Percentiles rank a stretch among this genome's conserved stretches.
Conservation (phyloP, 306 rosid species). For the Mucuna pruriens region DNA sequence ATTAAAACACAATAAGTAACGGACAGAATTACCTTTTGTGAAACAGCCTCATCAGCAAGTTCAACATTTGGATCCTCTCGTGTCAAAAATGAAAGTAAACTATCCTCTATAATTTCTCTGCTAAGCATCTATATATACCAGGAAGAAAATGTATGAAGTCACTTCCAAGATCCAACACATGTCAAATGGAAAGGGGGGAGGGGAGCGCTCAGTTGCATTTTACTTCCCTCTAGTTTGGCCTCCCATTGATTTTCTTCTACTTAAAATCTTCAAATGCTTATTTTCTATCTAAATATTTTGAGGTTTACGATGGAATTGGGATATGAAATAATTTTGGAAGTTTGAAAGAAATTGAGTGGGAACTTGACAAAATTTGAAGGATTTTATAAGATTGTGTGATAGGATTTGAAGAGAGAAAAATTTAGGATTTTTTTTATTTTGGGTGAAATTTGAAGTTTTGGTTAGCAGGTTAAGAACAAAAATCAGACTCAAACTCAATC, state of each 20-base stretch:
- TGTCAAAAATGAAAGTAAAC: conserved; percentile 72
- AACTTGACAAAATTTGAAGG: not conserved
- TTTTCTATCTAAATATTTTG: not conserved
- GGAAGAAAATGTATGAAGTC: conserved; percentile 24
- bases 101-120: conserved; percentile 88
- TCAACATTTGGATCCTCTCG: conserved; percentile 70
- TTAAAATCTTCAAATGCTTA: not conserved
- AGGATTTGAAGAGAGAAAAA: not conserved
- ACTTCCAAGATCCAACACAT: conserved; percentile 26
- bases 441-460: not conserved
- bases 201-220: not conserved
- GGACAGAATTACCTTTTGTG: conserved; percentile 62
- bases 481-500: not conserved
- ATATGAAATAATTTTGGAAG: not conserved
- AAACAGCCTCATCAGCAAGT: conserved; percentile 60
- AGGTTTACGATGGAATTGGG: not conserved
- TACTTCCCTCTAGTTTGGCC: not conserved
- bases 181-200: conserved; percentile 5
- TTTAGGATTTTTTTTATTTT: not conserved
- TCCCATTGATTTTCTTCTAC: not conserved
- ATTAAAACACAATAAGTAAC: conserved; percentile 17
- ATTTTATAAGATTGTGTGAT: not conserved
- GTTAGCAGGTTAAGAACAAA: not conserved
- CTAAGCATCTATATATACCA: conserved; percentile 79
- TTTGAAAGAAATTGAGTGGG: not conserved